A percentile compares a stretch with the other conserved stretches of the same genome.
phyloP scores from a whole-genome alignment of 2,329 filamentous ascomycete genomes.

The Zymoseptoria passerinii region DNA sequence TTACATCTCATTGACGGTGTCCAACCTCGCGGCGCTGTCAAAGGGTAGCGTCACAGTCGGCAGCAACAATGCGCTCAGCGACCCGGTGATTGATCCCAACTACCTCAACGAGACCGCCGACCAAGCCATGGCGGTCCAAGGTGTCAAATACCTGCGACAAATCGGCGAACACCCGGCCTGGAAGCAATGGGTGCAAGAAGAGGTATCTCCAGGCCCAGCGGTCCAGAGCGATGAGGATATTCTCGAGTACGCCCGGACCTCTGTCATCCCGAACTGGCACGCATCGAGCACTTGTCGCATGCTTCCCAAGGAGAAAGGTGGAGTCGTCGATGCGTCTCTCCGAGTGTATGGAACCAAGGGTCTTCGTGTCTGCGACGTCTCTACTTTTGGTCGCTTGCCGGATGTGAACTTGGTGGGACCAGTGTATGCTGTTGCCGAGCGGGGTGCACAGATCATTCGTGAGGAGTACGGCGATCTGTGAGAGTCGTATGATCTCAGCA shows the following conservation, averaged over 20 bases:
- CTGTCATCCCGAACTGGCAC: slow-evolving; percentile 15
- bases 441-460: slow-evolving; percentile 10
- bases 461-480: slow-evolving; percentile 9
- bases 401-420: slow-evolving; percentile 14
- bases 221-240: slow-evolving; percentile 12
- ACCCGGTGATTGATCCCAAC: slow-evolving; percentile 13
- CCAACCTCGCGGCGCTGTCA: slow-evolving; percentile 5
- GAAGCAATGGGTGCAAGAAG: slow-evolving; percentile 10
- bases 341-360: slow-evolving; percentile 18
- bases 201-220: slow-evolving; percentile 7
- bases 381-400: slow-evolving; percentile 10
- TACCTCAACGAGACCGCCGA: slow-evolving; percentile 14
- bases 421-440: slow-evolving; percentile 11
- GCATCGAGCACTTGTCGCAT: slow-evolving; percentile 18
- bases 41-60: slow-evolving; percentile 5
- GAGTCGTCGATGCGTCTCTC: slow-evolving; percentile 18
- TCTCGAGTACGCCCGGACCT: slow-evolving; percentile 10
- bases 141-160: slow-evolving; percentile 11
- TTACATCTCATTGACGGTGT: slow-evolving; percentile 6
- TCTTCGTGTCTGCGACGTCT: slow-evolving; percentile 20
- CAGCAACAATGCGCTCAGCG: slow-evolving; percentile 4
- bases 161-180: slow-evolving; percentile 10
- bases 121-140: slow-evolving; percentile 13
- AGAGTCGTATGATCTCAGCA: too few relatives aligned
- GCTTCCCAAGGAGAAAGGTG: slow-evolving; percentile 12